phyloP scores from a whole-genome alignment of 768 basidiomycete species.

The Asterophora parasitica region DNA sequence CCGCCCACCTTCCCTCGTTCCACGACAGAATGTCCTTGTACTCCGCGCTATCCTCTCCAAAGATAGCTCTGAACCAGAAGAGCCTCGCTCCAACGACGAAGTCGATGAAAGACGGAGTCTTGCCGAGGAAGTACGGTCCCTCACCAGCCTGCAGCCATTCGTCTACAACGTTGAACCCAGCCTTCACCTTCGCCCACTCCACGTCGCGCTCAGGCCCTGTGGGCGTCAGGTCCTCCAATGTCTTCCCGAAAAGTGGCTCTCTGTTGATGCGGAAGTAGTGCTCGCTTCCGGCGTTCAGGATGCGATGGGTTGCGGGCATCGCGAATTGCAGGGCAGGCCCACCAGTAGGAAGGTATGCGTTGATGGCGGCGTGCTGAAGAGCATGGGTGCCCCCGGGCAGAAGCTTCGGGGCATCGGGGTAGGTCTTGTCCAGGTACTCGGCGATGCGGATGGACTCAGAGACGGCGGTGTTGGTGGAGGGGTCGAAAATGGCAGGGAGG shows the following conservation, averaged over 20 bases:
- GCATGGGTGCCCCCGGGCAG: constrained; percentile 24
- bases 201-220: constrained; percentile 21
- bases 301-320: constrained; percentile 15
- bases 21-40: constrained; percentile 26
- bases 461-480: constrained; percentile 25
- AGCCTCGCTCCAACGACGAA: constrained; percentile 22
- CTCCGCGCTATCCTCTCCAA: constrained; percentile 22
- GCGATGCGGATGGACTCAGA: constrained; percentile 37
- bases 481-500: constrained; percentile 36
- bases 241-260: constrained; percentile 21
- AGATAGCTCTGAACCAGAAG: constrained; percentile 18
- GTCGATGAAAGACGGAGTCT: constrained; percentile 25
- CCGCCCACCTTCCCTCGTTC: constrained; percentile 26
- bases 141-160: constrained; percentile 17
- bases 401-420: constrained; percentile 30
- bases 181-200: constrained; percentile 25
- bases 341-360: background rate
- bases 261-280: constrained; percentile 32
- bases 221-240: constrained; percentile 28
- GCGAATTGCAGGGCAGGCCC: constrained; percentile 10
- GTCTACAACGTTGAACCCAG: constrained; percentile 18
- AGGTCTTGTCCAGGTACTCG: constrained; percentile 36
- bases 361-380: constrained; percentile 13
- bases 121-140: constrained; percentile 23
- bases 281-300: constrained; percentile 28